Conservation (phyloP, 805 yeast species). For the Candida cerambycidarum region DNA sequence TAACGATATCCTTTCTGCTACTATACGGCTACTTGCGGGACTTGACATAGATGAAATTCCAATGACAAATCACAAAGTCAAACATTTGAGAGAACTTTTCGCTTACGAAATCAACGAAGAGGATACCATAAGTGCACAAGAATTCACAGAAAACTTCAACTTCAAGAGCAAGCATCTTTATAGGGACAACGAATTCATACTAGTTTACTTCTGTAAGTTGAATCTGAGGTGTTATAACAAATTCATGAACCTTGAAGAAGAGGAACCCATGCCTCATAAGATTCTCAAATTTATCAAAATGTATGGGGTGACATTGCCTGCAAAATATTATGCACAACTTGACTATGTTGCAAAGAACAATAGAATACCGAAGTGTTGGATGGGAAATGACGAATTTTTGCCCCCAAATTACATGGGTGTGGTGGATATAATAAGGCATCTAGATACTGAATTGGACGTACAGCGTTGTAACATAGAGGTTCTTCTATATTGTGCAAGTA, state of each 20-base stretch:
- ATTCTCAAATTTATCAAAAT: not conserved
- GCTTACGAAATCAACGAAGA: not conserved
- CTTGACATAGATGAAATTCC: too few relatives aligned
- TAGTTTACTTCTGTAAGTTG: not conserved
- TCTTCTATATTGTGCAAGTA: not conserved
- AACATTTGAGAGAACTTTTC: not conserved
- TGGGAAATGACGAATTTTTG: not conserved
- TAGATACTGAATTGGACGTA: not conserved
- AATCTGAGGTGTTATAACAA: not conserved
- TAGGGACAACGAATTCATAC: not conserved
- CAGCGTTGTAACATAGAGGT: slow-evolving; percentile 2
- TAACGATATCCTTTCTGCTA: too few relatives aligned
- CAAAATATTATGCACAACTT: not conserved
- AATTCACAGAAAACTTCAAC: not conserved
- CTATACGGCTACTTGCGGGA: too few relatives aligned
- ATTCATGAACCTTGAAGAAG: not conserved
- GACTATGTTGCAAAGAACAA: not conserved
- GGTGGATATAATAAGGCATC: not conserved
- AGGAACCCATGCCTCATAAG: not conserved
- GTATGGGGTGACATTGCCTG: not conserved
- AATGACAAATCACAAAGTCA: not conserved
- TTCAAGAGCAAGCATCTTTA: not conserved
- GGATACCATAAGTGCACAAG: not conserved
- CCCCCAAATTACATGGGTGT: not conserved
- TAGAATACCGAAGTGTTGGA: slow-evolving; percentile 1